These are phyloP conservation scores for Rhizoclosmatium globosum DNA, from an alignment of 192 early-diverging fungal species.

Conservation along the genomic window DNA sequence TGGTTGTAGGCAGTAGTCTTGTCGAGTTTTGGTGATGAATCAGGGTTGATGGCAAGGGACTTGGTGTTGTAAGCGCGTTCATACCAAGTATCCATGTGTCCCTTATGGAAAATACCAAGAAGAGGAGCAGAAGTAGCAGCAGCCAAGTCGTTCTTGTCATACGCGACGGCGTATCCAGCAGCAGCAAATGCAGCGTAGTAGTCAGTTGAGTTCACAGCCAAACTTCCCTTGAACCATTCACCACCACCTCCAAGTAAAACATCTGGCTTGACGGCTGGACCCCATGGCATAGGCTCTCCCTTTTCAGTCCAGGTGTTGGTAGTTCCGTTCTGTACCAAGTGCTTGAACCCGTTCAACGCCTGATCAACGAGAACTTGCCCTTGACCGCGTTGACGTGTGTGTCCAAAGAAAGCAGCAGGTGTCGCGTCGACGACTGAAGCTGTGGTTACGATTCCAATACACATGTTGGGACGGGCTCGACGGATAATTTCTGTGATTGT, in stretches of 20 bases:
- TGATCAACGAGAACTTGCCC: conserved; percentile 65
- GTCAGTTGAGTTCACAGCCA: conserved; percentile 19
- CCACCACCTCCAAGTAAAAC: too few relatives aligned
- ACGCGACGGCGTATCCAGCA: conserved; percentile 64
- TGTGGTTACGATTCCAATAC: too few relatives aligned
- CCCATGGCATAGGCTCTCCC: conserved; percentile 23
- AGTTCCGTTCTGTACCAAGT: conserved; percentile 14
- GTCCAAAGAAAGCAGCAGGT: conserved; percentile 59
- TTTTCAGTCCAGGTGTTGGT: conserved; percentile 15
- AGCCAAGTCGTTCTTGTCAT: conserved; percentile 52
- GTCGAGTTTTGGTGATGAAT: conserved; percentile 48
- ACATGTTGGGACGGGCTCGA: too few relatives aligned
- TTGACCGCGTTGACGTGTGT: conserved; percentile 64
- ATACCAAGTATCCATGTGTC: conserved; percentile 71
- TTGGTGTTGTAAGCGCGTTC: conserved; percentile 65
- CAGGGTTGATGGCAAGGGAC: conserved; percentile 51
- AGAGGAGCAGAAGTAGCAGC: conserved; percentile 57
- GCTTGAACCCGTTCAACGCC: conserved; percentile 57
- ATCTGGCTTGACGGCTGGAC: conserved; percentile 62
- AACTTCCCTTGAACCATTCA: conserved; percentile 56
- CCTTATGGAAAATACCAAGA: conserved; percentile 67
- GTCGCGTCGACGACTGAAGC: too few relatives aligned
- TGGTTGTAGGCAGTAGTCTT: conserved; percentile 58
- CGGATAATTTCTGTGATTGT: conserved; percentile 66
- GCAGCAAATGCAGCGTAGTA: conserved; percentile 49